These are phyloP conservation scores for Xylariaceae sp. DNA, from an alignment of 2,329 filamentous ascomycete species.

Conservation along the genomic window DNA sequence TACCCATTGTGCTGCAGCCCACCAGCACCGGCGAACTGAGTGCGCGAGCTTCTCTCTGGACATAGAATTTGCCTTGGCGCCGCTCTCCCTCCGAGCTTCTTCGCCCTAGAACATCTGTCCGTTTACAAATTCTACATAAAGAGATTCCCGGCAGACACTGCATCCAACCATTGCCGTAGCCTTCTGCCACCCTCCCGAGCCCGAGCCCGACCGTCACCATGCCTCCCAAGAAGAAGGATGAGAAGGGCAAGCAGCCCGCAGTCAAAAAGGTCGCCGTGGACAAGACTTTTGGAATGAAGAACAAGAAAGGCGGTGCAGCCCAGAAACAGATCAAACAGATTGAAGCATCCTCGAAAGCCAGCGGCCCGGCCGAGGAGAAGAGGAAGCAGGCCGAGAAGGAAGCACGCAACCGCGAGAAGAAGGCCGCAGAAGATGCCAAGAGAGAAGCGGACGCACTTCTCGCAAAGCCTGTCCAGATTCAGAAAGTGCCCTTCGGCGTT, in stretches of 20 bases:
- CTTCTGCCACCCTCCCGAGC: too few species aligned
- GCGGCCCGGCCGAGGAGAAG: conserved; percentile 83
- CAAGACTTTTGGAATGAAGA: conserved; percentile 99
- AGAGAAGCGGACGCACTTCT: conserved; percentile 75
- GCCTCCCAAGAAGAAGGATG: conserved; percentile 61
- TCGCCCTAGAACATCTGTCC: too few species aligned
- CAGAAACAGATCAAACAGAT: conserved; percentile 88
- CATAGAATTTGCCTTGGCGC: too few species aligned
- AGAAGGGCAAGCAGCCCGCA: conserved; percentile 47
- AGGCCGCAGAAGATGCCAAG: conserved; percentile 77
- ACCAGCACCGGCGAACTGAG: too few species aligned
- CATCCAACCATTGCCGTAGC: too few species aligned
- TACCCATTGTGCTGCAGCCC: conserved; percentile 12
- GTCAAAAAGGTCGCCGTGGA: conserved; percentile 68
- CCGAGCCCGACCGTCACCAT: conserved; percentile 44
- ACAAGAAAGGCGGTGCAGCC: conserved; percentile 90
- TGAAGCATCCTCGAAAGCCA: conserved; percentile 61
- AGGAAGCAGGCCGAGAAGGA: conserved; percentile 61
- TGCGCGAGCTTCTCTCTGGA: too few species aligned
- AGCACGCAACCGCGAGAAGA: conserved; percentile 77
- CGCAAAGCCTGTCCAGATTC: conserved; percentile 86
- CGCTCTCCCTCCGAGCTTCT: too few species aligned
- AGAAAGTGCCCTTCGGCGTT: conserved; percentile 96
- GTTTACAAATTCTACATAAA: too few species aligned
- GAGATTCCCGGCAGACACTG: too few species aligned